Evolutionary conservation across 345 rosid genomes (phyloP).

Genomic region (Eucalyptus regnans): DNA sequence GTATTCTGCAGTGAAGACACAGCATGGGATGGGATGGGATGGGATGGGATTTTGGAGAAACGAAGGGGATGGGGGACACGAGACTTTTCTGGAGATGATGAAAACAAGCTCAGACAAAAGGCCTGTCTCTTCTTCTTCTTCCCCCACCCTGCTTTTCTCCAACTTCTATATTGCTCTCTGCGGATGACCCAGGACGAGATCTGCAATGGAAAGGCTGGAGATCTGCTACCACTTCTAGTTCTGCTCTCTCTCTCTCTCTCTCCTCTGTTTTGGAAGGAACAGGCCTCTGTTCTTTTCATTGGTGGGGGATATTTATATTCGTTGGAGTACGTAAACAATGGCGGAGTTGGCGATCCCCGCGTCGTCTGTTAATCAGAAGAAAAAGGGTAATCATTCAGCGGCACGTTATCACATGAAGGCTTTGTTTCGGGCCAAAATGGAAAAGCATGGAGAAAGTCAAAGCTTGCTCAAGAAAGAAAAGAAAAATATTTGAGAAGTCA

Average conservation of each 20-base stretch:
- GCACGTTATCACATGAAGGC: background rate
- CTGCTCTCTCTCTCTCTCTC: background rate
- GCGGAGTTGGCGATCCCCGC: background rate
- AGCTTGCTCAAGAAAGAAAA: background rate
- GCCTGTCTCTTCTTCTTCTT: background rate
- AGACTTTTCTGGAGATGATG: background rate
- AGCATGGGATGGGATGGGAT: conserved; percentile 3
- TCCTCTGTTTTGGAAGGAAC: background rate
- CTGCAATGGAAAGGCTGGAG: conserved; percentile 11
- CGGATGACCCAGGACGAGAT: conserved; percentile 11
- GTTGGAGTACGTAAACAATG: background rate
- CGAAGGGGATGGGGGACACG: background rate
- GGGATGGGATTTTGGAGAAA: background rate
- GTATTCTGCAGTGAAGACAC: conserved; percentile 4
- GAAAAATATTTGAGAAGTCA: background rate
- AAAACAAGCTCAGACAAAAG: background rate
- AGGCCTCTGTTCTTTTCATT: background rate
- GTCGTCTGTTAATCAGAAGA: background rate
- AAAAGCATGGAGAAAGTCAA: background rate
- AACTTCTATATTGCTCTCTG: background rate
- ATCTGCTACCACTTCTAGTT: conserved; percentile 4
- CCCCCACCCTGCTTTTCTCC: background rate
- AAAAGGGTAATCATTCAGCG: background rate
- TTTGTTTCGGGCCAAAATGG: background rate
- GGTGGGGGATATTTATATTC: background rate